A percentile compares a stretch with the other conserved stretches of the same genome.
Evolutionary conservation across 1,284 basidiomycete genomes (phyloP).

Genomic region (Xanthoconium separans): DNA sequence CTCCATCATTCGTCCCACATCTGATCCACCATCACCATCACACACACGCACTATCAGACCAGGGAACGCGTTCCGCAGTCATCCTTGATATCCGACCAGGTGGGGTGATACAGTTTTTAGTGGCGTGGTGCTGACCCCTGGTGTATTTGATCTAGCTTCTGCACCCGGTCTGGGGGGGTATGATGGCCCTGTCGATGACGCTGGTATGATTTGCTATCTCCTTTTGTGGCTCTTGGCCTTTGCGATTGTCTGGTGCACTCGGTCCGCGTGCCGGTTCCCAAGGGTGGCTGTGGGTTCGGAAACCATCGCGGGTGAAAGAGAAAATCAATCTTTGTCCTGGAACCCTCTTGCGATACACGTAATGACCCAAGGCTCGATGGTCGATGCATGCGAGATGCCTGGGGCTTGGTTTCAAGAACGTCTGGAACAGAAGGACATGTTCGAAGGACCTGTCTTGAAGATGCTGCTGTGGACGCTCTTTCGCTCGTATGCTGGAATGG

Average conservation of each 20-base stretch:
- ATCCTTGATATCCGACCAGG: not conserved
- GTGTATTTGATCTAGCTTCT: not conserved
- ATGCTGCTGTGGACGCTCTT: not conserved
- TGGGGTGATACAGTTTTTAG: not conserved
- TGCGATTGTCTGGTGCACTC: not conserved
- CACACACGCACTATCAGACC: not conserved
- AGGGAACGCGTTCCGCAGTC: not conserved
- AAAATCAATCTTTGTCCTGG: not conserved
- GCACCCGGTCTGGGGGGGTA: not conserved
- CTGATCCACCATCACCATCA: not conserved
- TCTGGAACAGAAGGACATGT: not conserved
- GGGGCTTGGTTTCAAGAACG: conserved; percentile 3
- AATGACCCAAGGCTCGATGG: not conserved
- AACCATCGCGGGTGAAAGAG: not conserved
- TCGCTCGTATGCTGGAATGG: not conserved
- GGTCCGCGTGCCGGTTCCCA: not conserved
- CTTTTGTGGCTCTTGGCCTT: conserved; percentile 8
- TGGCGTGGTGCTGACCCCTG: not conserved
- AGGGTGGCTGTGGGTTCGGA: not conserved
- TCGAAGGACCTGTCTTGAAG: not conserved
- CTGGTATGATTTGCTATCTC: not conserved
- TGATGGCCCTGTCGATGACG: not conserved
- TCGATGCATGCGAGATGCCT: not conserved
- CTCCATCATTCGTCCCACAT: not conserved
- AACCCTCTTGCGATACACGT: not conserved